These are phyloP conservation scores for Phytophthora kernoviae DNA, from an alignment of 352 stramenopile species.

Conservation along the genomic window DNA sequence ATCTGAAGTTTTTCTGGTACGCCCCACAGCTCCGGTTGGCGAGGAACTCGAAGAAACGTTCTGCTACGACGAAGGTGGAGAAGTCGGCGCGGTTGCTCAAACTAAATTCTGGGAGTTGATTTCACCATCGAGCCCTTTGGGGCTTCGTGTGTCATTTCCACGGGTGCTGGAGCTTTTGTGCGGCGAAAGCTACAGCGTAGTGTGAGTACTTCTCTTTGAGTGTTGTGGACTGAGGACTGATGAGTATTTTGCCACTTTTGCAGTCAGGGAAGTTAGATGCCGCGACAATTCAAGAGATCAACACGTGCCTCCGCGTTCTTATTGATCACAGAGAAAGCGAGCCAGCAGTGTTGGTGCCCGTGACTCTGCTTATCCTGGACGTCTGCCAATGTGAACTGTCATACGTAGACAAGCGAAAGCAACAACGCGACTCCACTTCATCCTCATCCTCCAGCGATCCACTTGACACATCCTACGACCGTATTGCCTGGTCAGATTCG, in stretches of 20 bases:
- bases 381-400: constrained; percentile 39
- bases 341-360: constrained; percentile 28
- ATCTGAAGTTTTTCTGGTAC: constrained; percentile 17
- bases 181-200: constrained; percentile 34
- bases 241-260: constrained; percentile 8
- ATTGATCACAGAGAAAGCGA: constrained; percentile 36
- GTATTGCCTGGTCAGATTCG: constrained; percentile 35
- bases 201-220: constrained; percentile 21
- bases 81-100: constrained; percentile 45
- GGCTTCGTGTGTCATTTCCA: constrained; percentile 36
- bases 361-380: constrained; percentile 44
- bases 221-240: not conserved
- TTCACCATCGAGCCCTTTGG: constrained; percentile 11
- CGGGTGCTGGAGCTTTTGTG: constrained; percentile 45
- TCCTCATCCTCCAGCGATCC: constrained; percentile 7
- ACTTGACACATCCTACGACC: constrained; percentile 2
- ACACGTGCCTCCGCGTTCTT: constrained; percentile 38
- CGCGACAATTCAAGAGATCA: constrained; percentile 36
- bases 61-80: constrained; percentile 47
- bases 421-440: constrained; percentile 16
- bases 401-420: constrained; percentile 37
- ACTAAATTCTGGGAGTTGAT: constrained; percentile 48
- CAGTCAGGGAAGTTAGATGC: constrained; percentile 25
- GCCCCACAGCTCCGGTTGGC: constrained; percentile 14
- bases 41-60: constrained; percentile 54